Evolutionary conservation across 2,329 filamentous ascomycete species (phyloP), one percentile per base, ranked within the genome.

Genomic region (Colletotrichum salicis): DNA sequence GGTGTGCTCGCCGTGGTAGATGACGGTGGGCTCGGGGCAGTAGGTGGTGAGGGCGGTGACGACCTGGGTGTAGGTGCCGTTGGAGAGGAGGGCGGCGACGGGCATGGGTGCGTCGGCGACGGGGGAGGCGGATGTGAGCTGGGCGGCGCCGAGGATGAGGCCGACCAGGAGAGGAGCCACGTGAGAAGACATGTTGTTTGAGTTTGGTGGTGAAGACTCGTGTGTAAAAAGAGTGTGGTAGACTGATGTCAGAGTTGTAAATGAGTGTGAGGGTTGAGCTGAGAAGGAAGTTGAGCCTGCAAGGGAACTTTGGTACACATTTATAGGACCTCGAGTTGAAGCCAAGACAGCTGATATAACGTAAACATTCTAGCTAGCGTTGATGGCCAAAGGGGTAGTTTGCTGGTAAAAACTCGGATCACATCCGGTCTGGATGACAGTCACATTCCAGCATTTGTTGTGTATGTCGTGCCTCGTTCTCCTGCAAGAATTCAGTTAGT

Each of bases 1-100:
- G 60, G 82, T 82, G 78, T 86, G 84, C 76, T 80, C 84, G 54
- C 61, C 61, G 35, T 64, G 51, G 52, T 15, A 27, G 51, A 64
- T 37, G 62, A 64, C 33, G 33, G 88, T 89, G 41, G 88, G 84
- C 78, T 84, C 76, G 7, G 82, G 77, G 80, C 85, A 87, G 75
- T 79, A 82, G 58, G 84, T 85, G 55, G 79, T 80, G 77, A 80
- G 82, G 48, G 71, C 74, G 57, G 75, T 72, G 73, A 83, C 82
- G 15, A 48, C 41, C 19, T n/a, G 19, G 7, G 41, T 22, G 41
- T 48, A 62, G 59, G 59, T 45, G 27, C 35, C 59, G 59, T 51
- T 62, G 41, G 24, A 29, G 59, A 62, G 6, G 24, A 29, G 59
- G n/a, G 59, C 41, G 19, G 41, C 41, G 41, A 48, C 41, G 1